Evolutionary conservation across 805 yeast species (phyloP), one percentile per base, ranked within the genome.

Genomic region (Candida fluviatilis): DNA sequence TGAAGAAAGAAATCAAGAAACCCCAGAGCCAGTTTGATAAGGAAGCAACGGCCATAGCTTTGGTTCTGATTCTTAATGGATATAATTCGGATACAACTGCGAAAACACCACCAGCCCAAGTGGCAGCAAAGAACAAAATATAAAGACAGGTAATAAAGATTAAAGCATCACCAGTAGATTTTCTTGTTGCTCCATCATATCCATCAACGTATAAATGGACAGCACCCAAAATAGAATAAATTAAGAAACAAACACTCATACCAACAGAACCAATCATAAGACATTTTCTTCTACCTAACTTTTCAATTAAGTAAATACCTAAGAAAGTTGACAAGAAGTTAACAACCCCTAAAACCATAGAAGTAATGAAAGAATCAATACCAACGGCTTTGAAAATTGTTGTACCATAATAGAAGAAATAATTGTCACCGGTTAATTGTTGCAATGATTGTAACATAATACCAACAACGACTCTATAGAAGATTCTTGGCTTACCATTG

Each of bases 71-170:
- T 64, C 82, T 75, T 46, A 78, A 68, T 43, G 87, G 87, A 59
- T 77, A 82, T 31, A 80, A 63, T 58, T 82, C 90, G 32, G 85
- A 75, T 17, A 80, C 77, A 44, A 82, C 71, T 34, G 79, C 79
- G 63, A 73, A 82, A 26, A 78, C 76, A 45, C 79, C 77, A 40
- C 88, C 86, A 29, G 86, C 89, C 81, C 86, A 78, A n/a, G 88
- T 78, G 18, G 78, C 70, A 3, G 90, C 89, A 54, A 82, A 82
- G 58, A 70, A 78, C 60, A 78, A 66, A 41, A 82, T 76, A 64
- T 71, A 82, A 37, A 80, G 54, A 63, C 85, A 80, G 5, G 87
- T 71, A 38, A 82, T 67, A 50, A 73, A 72, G 52, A 82, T 79
- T 84, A 82, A 77, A 8, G 72, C 76, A 43, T 66, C 52, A 51